These are phyloP conservation scores for Pistacia integerrima DNA, from an alignment of 345 rosid genomes.

Conservation along the genomic window DNA sequence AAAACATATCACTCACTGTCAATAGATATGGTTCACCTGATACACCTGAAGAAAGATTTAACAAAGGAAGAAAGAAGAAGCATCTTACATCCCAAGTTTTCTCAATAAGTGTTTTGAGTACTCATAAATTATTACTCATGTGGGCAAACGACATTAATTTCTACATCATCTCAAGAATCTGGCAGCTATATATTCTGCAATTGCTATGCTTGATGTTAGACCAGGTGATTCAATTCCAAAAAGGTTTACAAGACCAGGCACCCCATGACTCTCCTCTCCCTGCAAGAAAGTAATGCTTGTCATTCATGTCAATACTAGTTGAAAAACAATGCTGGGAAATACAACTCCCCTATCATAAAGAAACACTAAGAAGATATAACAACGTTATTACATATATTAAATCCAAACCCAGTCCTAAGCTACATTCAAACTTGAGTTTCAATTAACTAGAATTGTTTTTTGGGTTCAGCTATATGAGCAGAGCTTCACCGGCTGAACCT, in stretches of 20 bases:
- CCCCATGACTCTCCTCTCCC: slow-evolving; percentile 83
- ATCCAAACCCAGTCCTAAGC: not conserved
- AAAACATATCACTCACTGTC: not conserved
- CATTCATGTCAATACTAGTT: not conserved
- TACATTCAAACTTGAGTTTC: not conserved
- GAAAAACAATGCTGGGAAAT: not conserved
- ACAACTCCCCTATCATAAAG: not conserved
- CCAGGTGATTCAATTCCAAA: slow-evolving; percentile 97
- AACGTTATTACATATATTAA: not conserved
- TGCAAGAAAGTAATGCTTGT: slow-evolving; percentile 22
- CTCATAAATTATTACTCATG: no score
- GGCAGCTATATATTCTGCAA: slow-evolving; percentile 73
- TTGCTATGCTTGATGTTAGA: slow-evolving; percentile 88
- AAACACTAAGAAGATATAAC: not conserved
- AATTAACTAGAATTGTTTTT: not conserved
- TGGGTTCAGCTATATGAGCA: not conserved
- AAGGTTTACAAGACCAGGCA: slow-evolving; percentile 86
- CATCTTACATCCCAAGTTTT: no score
- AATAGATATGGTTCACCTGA: no score
- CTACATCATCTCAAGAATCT: slow-evolving; percentile 40
- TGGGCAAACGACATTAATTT: not conserved
- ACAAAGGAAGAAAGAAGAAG: no score
- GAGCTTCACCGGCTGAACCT: not conserved
- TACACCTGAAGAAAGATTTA: no score
- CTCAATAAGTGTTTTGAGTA: no score